Conservation (phyloP, 1,284 basidiomycete species). For the Sphaerobolus stellatus region DNA sequence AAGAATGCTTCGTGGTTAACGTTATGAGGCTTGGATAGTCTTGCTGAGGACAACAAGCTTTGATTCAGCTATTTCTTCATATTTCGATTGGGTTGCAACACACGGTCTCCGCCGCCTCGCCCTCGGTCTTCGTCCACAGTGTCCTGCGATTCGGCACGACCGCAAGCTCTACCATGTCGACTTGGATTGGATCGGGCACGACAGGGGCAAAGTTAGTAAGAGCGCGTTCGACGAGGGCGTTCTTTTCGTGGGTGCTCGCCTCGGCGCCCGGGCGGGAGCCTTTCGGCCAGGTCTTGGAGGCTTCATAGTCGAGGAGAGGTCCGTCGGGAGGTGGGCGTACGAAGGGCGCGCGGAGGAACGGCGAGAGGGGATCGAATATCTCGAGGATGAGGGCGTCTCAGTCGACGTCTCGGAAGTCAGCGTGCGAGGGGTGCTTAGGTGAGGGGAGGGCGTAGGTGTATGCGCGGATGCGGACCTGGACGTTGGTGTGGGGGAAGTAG, state of each 20-base stretch:
- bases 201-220: constrained; percentile 63
- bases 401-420: constrained; percentile 46
- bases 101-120: too few species aligned
- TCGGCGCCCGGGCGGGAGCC: constrained; percentile 41
- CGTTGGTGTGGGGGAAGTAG: constrained; percentile 55
- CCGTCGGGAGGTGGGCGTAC: constrained; percentile 58
- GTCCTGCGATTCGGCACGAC: constrained; percentile 56
- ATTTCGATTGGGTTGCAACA: constrained; percentile 19
- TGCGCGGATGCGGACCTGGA: constrained; percentile 62
- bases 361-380: constrained; percentile 53
- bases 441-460: constrained; percentile 46
- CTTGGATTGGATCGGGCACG: constrained; percentile 58
- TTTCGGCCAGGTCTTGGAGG: constrained; percentile 56
- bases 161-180: constrained; percentile 62
- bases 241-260: constrained; percentile 36
- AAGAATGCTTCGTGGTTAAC: too few species aligned
- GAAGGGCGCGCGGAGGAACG: constrained; percentile 64
- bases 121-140: too few species aligned
- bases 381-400: constrained; percentile 60
- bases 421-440: constrained; percentile 32
- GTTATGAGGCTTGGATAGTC: too few species aligned
- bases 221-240: constrained; percentile 33
- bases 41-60: too few species aligned
- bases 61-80: too few species aligned
- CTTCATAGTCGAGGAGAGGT: constrained; percentile 46